Conservation (phyloP, 2,329 filamentous ascomycete genomes). For the Cytospora paraplurivora region DNA sequence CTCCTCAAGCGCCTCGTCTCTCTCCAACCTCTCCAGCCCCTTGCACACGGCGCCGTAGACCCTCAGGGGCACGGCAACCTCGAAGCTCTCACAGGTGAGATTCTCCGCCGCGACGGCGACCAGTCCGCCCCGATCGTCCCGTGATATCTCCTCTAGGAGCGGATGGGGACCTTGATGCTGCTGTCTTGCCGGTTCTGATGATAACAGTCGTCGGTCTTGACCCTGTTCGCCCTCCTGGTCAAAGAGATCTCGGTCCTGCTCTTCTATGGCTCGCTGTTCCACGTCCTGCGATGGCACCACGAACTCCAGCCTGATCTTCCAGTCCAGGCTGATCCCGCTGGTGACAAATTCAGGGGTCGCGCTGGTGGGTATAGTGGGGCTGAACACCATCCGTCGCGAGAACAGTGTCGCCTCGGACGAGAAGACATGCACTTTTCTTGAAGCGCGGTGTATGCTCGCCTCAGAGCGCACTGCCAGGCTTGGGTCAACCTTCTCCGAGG, state of each 20-base stretch:
- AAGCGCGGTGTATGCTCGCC: conserved; percentile 83
- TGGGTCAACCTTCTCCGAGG: conserved; percentile 78
- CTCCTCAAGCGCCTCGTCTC: conserved; percentile 52
- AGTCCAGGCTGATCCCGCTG: conserved; percentile 81
- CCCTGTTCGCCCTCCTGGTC: conserved; percentile 21
- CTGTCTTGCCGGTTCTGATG: conserved; percentile 12
- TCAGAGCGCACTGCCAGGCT: conserved; percentile 81
- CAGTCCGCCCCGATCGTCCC: conserved; percentile 74
- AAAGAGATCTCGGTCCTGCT: conserved; percentile 35
- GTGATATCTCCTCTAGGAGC: conserved; percentile 76
- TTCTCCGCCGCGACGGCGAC: conserved; percentile 78
- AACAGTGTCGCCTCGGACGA: conserved; percentile 83
- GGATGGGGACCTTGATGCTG: conserved; percentile 42
- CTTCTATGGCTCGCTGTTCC: conserved; percentile 19
- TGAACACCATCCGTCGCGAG: conserved; percentile 76
- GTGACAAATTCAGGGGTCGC: conserved; percentile 93
- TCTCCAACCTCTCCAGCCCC: conserved; percentile 57
- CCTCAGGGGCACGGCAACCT: conserved; percentile 80
- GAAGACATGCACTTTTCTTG: conserved; percentile 76
- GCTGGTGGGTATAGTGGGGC: conserved; percentile 76
- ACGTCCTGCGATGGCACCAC: conserved; percentile 67
- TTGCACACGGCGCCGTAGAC: conserved; percentile 71
- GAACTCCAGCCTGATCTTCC: conserved; percentile 90
- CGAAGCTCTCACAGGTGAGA: conserved; percentile 84
- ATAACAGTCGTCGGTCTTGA: conserved; percentile 34